Base-by-base conservation (phyloP, 805 yeast genomes). In the Nakazawaea wickerhamii region DNA sequence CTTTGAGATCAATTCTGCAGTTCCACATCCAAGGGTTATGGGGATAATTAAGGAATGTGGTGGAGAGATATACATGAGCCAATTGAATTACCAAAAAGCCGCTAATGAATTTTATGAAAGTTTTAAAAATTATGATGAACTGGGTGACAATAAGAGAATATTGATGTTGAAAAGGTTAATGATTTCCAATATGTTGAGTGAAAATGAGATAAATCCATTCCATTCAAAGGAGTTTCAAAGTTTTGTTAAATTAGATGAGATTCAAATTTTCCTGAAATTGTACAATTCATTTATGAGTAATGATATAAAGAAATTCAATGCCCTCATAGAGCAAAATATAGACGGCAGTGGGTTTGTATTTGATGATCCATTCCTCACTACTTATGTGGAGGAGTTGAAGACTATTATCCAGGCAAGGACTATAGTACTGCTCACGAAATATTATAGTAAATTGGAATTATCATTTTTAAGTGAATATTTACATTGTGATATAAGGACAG, bases 31-130 rank as follows among this genome's bases (percentile, higher is more conserved):
- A 1, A 67, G 73, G 37, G 78, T 83, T 21, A 66, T 79, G 58
- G 95, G 91, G 1, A 73, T 81, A n/a, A 73, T 86, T 20, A 71
- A 77, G 47, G 91, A 85, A 56, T 80, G 87, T 49, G 86, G 88
- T 0, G 95, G 89, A 2, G 72, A 77, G 41, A 69, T 85, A 48
- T 71, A 75, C 38, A 78, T 84, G 70, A 67, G 73, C 46, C 71
- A 75, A 38, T 73, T 71, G 11, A 75, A 79, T 47, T 85, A 73
- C 66, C 77, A 71, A 26, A 59, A 58, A 38, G 88, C 79, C 0
- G 67, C 74, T 20, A 64, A 70, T 38, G 57, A 52, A 5, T 74
- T 76, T 49, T 76, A 70, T 54, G 77, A 72, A 42, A 63, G 65
- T 7, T 77, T 77, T 50, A 73, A 66, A 46, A 52, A 53, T 1